These are phyloP conservation scores for Telopea speciosissima DNA, from an alignment of 177 flowering plant species.

Conservation along the genomic window DNA sequence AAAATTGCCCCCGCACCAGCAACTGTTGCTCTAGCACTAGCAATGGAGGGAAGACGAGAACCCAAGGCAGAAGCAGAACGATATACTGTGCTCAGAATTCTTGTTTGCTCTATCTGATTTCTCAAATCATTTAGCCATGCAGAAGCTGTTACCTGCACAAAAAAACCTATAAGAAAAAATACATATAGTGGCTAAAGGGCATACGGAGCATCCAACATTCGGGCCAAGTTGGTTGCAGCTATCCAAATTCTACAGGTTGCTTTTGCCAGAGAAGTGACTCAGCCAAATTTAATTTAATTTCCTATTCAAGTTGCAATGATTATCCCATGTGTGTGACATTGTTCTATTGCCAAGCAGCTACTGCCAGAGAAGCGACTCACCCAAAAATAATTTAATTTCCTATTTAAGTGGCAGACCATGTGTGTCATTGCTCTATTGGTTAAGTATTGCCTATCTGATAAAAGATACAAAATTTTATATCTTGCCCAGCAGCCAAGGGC, in stretches of 20 bases:
- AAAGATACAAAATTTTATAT: background rate
- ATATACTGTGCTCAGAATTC: slow-evolving; percentile 92
- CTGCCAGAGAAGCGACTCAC: background rate
- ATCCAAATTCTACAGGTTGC: background rate
- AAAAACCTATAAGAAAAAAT: background rate
- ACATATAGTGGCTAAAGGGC: background rate
- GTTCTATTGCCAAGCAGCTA: no score
- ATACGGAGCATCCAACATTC: background rate
- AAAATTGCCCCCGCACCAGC: slow-evolving; percentile 95
- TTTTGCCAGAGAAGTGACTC: background rate
- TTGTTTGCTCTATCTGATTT: slow-evolving; percentile 87
- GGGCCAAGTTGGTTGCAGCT: background rate
- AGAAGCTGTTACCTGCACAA: slow-evolving; percentile 86
- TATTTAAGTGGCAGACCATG: background rate
- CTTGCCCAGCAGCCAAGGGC: background rate
- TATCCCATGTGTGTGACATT: background rate
- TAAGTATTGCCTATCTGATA: background rate
- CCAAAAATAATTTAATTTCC: background rate
- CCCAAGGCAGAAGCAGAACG: slow-evolving; percentile 99
- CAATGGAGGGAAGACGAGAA: slow-evolving; percentile 92
- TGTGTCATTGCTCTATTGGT: background rate
- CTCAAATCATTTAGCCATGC: slow-evolving; percentile 98
- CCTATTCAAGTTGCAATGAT: background rate
- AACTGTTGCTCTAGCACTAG: slow-evolving; percentile 89
- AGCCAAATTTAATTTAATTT: background rate